Percentiles rank a stretch among this genome's conserved stretches.
phyloP scores from a whole-genome alignment of 225 moss, liverwort and hornwort genomes.

The Pseudisothecium myosuroides region DNA sequence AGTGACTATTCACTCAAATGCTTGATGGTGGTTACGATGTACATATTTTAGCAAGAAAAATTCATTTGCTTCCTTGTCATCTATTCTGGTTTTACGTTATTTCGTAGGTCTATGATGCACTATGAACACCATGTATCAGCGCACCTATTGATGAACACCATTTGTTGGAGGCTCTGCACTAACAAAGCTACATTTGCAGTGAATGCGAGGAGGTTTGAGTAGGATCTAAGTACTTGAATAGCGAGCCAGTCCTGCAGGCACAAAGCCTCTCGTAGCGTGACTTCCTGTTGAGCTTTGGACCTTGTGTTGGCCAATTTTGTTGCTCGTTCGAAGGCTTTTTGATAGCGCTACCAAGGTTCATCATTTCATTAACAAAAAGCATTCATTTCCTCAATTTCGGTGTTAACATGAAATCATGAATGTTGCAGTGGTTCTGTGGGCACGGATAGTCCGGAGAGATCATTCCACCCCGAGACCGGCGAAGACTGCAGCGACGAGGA shows the following conservation, averaged over 20 bases:
- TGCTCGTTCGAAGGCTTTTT: not conserved
- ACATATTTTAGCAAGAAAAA: not conserved
- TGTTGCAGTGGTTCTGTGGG: slow-evolving; percentile 5
- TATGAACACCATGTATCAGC: not conserved
- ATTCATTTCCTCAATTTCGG: not conserved
- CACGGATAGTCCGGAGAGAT: not conserved
- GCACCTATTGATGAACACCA: not conserved
- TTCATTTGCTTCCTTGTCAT: not conserved
- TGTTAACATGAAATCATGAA: not conserved
- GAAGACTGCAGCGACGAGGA: slow-evolving; percentile 48
- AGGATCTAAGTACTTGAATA: not conserved
- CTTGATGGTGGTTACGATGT: not conserved
- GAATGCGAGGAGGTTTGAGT: not conserved
- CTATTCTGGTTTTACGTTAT: not conserved
- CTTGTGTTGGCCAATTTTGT: not conserved
- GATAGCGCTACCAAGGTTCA: not conserved
- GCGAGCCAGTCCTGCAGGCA: not conserved
- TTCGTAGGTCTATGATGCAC: not conserved
- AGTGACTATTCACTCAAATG: not conserved
- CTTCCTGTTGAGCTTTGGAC: not conserved
- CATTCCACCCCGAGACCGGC: not conserved
- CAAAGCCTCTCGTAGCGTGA: not conserved
- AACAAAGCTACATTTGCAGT: not conserved
- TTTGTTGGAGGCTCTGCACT: not conserved
- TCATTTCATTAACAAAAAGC: not conserved